Evolutionary conservation across 2,329 filamentous ascomycete species (phyloP).

Genomic region (Talaromyces rugulosus): DNA sequence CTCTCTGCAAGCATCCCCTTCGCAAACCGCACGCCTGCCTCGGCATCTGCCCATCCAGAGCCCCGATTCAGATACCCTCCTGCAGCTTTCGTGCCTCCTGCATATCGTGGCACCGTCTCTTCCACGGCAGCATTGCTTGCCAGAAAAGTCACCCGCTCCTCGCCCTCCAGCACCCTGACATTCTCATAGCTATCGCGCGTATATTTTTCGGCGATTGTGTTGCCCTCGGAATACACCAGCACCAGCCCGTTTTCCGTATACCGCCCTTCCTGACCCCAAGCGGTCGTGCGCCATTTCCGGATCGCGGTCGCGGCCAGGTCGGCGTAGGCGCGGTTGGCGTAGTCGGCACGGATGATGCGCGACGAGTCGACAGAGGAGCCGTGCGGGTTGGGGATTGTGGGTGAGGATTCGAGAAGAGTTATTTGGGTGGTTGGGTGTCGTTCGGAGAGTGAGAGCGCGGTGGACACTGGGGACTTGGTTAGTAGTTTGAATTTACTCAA

Average conservation of each 20-base stretch:
- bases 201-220: conserved; percentile 30
- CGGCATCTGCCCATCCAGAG: conserved; percentile 45
- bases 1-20: conserved; percentile 31
- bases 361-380: conserved; percentile 58
- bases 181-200: conserved; percentile 38
- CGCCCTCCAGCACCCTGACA: conserved; percentile 29
- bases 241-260: conserved; percentile 43
- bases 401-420: conserved; percentile 55
- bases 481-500: not conserved
- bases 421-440: conserved; percentile 51
- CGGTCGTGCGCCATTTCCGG: conserved; percentile 56
- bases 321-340: conserved; percentile 74
- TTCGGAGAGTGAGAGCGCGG: conserved; percentile 65
- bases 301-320: conserved; percentile 68
- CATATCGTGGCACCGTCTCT: conserved; percentile 32
- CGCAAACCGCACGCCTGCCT: conserved; percentile 36
- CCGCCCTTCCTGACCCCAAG: conserved; percentile 41
- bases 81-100: conserved; percentile 28
- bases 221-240: conserved; percentile 33
- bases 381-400: conserved; percentile 54
- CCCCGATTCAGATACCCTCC: conserved; percentile 46
- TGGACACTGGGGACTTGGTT: conserved; percentile 45
- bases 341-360: conserved; percentile 68
- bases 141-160: conserved; percentile 31
- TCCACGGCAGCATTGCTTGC: conserved; percentile 31